Evolutionary conservation across 805 yeast genomes (phyloP).

Genomic region (Vanderwaltozyma yarrowii): DNA sequence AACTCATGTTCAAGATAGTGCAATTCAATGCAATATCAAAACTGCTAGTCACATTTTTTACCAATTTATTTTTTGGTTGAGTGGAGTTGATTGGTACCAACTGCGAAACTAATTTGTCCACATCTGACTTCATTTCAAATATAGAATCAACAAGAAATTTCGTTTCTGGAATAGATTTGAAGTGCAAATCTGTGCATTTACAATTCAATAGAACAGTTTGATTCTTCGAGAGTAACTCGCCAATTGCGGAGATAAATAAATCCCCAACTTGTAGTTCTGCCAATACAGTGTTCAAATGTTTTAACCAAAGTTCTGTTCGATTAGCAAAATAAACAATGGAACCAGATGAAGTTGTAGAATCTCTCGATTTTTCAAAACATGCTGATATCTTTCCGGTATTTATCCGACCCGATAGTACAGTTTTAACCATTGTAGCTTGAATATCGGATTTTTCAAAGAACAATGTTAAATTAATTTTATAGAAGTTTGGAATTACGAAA

Average conservation of each 20-base stretch:
- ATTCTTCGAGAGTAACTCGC: conserved; percentile 9
- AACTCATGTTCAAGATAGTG: conserved; percentile 14
- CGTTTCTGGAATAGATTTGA: conserved; percentile 16
- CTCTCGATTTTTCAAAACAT: conserved; percentile 15
- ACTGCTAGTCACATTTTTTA: neutral
- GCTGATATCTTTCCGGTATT: conserved; percentile 12
- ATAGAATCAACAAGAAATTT: conserved; percentile 9
- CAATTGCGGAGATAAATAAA: conserved; percentile 11
- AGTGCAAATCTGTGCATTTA: conserved; percentile 14
- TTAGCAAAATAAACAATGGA: conserved; percentile 16
- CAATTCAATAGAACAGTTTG: conserved; percentile 12
- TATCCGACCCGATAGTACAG: conserved; percentile 9
- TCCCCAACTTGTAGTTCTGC: conserved; percentile 16
- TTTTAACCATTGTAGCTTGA: conserved; percentile 10
- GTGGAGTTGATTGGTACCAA: no score
- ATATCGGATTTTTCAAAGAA: conserved; percentile 17
- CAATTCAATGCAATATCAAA: neutral
- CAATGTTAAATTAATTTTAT: conserved; percentile 12
- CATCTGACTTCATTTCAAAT: conserved; percentile 8
- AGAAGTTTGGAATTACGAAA: neutral
- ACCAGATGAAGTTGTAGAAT: conserved; percentile 14
- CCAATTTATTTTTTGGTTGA: neutral
- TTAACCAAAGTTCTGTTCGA: conserved; percentile 14
- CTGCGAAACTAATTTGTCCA: neutral
- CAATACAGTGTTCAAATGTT: conserved; percentile 10